A percentile compares a stretch with the other conserved stretches of the same genome.
These are phyloP conservation scores for Phytophthora chlamydospora DNA, from an alignment of 352 stramenopile genomes.

Conservation along the genomic window DNA sequence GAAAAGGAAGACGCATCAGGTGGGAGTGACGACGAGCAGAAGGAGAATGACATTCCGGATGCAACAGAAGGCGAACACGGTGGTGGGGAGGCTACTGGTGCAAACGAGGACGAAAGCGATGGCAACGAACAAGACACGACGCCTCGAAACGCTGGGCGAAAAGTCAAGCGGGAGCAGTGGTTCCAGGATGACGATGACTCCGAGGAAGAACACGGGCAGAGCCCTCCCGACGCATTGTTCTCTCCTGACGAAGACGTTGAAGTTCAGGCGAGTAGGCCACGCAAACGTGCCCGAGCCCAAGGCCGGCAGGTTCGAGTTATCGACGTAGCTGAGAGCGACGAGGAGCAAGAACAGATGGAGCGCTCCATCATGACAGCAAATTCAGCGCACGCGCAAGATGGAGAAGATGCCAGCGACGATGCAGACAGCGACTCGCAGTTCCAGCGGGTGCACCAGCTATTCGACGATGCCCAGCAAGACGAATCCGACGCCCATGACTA, in stretches of 20 bases:
- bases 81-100: background rate
- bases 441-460: conserved; percentile 20
- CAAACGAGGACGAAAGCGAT: conserved; percentile 30
- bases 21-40: conserved; percentile 25
- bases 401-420: conserved; percentile 17
- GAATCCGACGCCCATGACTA: conserved; percentile 27
- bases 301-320: conserved; percentile 30
- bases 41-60: conserved; percentile 13
- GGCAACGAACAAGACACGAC: conserved; percentile 13
- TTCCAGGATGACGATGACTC: conserved; percentile 36
- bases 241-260: conserved; percentile 6
- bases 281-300: conserved; percentile 25
- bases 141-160: conserved; percentile 3
- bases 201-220: conserved; percentile 29
- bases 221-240: background rate
- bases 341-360: conserved; percentile 36
- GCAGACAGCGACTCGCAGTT: conserved; percentile 16
- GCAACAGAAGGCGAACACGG: conserved; percentile 10
- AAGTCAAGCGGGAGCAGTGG: conserved; percentile 35
- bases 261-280: conserved; percentile 5
- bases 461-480: conserved; percentile 26
- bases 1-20: conserved; percentile 18
- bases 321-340: conserved; percentile 46
- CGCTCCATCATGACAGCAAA: conserved; percentile 12
- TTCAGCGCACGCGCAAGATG: conserved; percentile 3